A percentile compares a stretch with the other conserved stretches of the same genome.
These are phyloP conservation scores for Leishmania amazonensis DNA, from an alignment of 208 protist species.

Conservation along the genomic window DNA sequence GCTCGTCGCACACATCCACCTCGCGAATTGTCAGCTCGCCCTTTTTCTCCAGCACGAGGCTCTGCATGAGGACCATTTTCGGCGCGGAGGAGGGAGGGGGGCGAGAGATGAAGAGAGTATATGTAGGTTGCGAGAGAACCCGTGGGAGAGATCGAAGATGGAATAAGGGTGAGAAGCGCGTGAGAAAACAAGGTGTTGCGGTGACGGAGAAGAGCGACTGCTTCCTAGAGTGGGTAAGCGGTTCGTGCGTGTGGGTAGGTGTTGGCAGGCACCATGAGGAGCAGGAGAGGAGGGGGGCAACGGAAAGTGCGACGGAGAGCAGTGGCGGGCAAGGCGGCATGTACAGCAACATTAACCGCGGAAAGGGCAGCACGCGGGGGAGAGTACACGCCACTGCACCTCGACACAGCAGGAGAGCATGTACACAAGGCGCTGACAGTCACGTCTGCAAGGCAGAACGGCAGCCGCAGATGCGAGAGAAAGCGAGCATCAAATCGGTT, in stretches of 20 bases:
- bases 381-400: not conserved
- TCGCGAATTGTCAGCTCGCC: constrained; percentile 44
- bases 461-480: not conserved
- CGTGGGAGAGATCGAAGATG: not conserved
- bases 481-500: not conserved
- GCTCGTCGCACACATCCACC: constrained; percentile 45
- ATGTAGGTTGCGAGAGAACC: not conserved
- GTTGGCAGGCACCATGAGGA: not conserved
- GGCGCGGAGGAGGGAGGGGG: not conserved
- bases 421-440: not conserved
- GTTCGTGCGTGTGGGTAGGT: not conserved
- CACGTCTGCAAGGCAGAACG: not conserved
- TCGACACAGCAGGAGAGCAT: not conserved
- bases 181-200: not conserved
- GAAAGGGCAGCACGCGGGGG: not conserved
- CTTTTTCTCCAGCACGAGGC: constrained; percentile 51
- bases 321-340: not conserved
- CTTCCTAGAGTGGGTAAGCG: not conserved
- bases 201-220: not conserved
- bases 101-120: constrained; percentile 1
- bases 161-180: not conserved
- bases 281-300: not conserved
- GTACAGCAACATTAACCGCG: not conserved
- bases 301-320: not conserved
- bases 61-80: constrained; percentile 58